Conservation (phyloP, 139 green algal species). For the Limnomonas spitsbergensis region DNA sequence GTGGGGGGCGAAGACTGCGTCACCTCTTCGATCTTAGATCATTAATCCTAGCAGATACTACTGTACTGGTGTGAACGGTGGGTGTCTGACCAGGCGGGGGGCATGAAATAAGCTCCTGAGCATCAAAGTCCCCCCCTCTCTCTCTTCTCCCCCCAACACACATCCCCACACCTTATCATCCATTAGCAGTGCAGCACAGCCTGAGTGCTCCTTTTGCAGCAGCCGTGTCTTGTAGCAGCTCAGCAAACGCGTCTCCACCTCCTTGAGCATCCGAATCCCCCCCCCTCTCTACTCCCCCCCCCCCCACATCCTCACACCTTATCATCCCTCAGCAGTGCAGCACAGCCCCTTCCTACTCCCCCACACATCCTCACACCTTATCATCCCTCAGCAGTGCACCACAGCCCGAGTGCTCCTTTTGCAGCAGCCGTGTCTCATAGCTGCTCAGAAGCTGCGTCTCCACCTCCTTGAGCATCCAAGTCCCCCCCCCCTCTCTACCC, state of each 20-base stretch:
- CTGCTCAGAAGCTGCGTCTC: conserved; percentile 85
- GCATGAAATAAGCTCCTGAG: too few relatives aligned
- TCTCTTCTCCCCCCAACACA: too few relatives aligned
- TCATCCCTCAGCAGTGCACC: conserved; percentile 88
- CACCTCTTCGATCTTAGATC: too few relatives aligned
- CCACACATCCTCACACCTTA: conserved; percentile 80
- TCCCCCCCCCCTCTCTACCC: too few relatives aligned
- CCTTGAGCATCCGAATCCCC: conserved; percentile 84
- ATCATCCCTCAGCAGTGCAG: too few relatives aligned
- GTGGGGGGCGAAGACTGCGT: too few relatives aligned
- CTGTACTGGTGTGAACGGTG: too few relatives aligned
- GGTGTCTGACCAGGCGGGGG: too few relatives aligned
- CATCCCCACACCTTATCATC: conserved; percentile 90
- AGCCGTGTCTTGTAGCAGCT: conserved; percentile 77
- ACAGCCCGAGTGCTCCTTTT: conserved; percentile 92
- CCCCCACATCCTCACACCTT: too few relatives aligned
- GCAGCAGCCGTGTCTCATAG: conserved; percentile 82
- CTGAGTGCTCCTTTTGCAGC: conserved; percentile 93
- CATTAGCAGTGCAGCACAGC: conserved; percentile 79
- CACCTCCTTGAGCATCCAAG: conserved; percentile 84
- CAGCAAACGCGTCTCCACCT: conserved; percentile 88
- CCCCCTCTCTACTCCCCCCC: too few relatives aligned
- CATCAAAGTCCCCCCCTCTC: conserved; percentile 82
- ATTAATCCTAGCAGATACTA: too few relatives aligned
- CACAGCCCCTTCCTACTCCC: too few relatives aligned